Base-by-base conservation (phyloP, 192 early-diverging fungal genomes). In the Radiomyces spectabilis region DNA sequence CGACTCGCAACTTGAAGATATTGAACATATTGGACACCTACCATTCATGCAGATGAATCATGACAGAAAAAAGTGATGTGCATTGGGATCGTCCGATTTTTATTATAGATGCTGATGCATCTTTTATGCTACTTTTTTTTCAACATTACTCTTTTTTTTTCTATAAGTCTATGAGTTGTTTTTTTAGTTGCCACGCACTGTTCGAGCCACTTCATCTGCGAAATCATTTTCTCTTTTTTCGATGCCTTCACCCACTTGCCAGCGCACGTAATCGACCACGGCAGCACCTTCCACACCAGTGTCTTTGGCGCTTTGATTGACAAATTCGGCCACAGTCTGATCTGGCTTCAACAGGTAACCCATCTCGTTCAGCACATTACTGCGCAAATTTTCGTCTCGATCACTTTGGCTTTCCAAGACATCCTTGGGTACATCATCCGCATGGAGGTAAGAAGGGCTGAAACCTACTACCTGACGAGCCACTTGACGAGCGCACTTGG, bases 381-480 rank as follows among this genome's bases (percentile, higher is more conserved):
- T 65, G 26, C 81, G 75, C 18, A 77, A 44, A 53, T 64, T 73
- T 5, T 74, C 72, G 31, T 65, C 57, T 3, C 41, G 56, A 54
- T 81, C 51, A 35, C 58, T 64, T 52, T 75, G 69, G 31, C 64
- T 37, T 39, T 66, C 51, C 66, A 70, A 49, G 8, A 63, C 62
- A 7, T 39, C 63, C 34, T 55, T 59, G 25, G 69, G 75, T 26
- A 79, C 54, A 39, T 69, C 57, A 38, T 77, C 54, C 49, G 73
- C 72, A 27, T 75, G 59, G 8, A 79, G 63, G 19, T 67, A 77
- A 21, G 64, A 61, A 4, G 93, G 92, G 24, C 69, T 78, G 40
- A 85, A 93, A 9, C 92, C 92, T 45, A 91, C 89, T 15, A 94
- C 75, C 57, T 94, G 91, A 53, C 93, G 89, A 1, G 94, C 89